Evolutionary conservation across 306 rosid genomes (phyloP).

Genomic region (Datisca glomerata): DNA sequence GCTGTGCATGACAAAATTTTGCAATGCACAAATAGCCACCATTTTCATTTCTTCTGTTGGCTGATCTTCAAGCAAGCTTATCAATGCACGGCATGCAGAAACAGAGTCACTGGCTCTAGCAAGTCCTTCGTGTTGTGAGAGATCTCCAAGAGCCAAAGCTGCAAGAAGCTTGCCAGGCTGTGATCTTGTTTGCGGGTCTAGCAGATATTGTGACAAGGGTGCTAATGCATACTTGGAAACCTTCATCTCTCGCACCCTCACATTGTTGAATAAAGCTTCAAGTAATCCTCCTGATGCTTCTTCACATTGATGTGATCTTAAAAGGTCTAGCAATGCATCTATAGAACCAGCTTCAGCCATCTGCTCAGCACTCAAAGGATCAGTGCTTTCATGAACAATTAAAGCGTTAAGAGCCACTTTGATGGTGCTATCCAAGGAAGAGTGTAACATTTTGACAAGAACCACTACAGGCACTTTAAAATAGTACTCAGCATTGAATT

Average conservation of each 20-base stretch:
- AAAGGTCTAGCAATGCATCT: slow-evolving; percentile 69
- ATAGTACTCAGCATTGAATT: slow-evolving; percentile 65
- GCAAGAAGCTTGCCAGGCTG: slow-evolving; percentile 82
- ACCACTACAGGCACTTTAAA: slow-evolving; percentile 89
- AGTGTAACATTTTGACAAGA: slow-evolving; percentile 87
- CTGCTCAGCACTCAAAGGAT: slow-evolving; percentile 72
- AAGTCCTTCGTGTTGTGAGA: slow-evolving; percentile 81
- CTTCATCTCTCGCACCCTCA: slow-evolving; percentile 83
- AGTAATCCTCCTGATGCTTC: slow-evolving; percentile 81
- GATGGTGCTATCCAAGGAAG: slow-evolving; percentile 68
- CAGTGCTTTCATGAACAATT: slow-evolving; percentile 62
- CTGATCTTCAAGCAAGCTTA: slow-evolving; percentile 92
- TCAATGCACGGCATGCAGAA: slow-evolving; percentile 89
- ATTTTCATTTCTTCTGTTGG: slow-evolving; percentile 90
- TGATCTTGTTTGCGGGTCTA: slow-evolving; percentile 86
- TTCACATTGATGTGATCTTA: slow-evolving; percentile 94
- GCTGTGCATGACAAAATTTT: slow-evolving; percentile 94
- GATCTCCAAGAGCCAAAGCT: slow-evolving; percentile 84
- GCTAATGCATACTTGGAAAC: slow-evolving; percentile 82
- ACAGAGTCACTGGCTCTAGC: slow-evolving; percentile 81
- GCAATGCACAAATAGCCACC: slow-evolving; percentile 93
- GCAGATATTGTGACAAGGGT: slow-evolving; percentile 82
- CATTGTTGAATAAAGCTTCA: slow-evolving; percentile 84
- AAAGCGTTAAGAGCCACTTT: slow-evolving; percentile 65
- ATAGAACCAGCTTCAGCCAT: slow-evolving; percentile 86